Conservation (phyloP, 2,329 filamentous ascomycete genomes). For the Penicillium sp. region DNA sequence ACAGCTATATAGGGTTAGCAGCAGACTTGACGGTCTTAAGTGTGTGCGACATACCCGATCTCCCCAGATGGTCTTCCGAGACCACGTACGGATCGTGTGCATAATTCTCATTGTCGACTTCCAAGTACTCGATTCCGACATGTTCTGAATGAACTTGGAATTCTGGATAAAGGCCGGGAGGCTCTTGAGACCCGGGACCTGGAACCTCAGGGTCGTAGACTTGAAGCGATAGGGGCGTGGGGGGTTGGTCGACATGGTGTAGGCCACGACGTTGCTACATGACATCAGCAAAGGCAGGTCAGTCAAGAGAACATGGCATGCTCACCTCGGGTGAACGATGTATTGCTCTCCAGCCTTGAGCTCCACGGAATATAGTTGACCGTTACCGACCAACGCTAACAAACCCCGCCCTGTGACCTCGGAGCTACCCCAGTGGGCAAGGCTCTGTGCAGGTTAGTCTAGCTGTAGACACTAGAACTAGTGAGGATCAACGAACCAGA, state of each 20-base stretch:
- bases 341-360: slow-evolving; percentile 82
- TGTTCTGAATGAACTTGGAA: slow-evolving; percentile 61
- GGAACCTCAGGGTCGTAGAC: slow-evolving; percentile 63
- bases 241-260: slow-evolving; percentile 63
- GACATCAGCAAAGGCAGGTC: too few relatives aligned
- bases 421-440: slow-evolving; percentile 87
- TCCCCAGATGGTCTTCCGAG: slow-evolving; percentile 79
- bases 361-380: slow-evolving; percentile 79
- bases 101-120: slow-evolving; percentile 59
- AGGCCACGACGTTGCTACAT: slow-evolving; percentile 87
- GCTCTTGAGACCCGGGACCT: slow-evolving; percentile 59
- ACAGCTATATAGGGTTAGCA: slow-evolving; percentile 47
- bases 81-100: slow-evolving; percentile 61
- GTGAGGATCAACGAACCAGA: slow-evolving; percentile 46
- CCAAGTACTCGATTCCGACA: slow-evolving; percentile 66
- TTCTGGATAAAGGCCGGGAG: slow-evolving; percentile 58
- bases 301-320: too few relatives aligned
- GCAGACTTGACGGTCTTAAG: slow-evolving; percentile 6
- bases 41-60: slow-evolving; percentile 53
- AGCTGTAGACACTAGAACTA: neutral
- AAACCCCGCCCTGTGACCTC: slow-evolving; percentile 80
- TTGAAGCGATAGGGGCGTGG: slow-evolving; percentile 83
- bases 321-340: slow-evolving; percentile 71
- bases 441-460: slow-evolving; percentile 45
- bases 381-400: slow-evolving; percentile 72